Conservation (phyloP, 202 grass and related monocot genomes). For the Brachypodium distachyon region DNA sequence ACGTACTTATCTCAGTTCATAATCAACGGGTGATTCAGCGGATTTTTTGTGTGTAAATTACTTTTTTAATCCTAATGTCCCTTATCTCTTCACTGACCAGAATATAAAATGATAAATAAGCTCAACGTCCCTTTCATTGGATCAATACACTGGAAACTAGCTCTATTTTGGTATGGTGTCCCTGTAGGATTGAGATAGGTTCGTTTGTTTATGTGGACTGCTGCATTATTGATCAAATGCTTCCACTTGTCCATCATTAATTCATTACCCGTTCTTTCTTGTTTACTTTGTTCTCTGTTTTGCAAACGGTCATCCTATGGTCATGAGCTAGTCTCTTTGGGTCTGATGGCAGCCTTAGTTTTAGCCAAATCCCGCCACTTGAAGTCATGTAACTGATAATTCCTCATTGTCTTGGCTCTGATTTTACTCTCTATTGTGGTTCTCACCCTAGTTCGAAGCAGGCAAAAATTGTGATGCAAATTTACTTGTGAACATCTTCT, state of each 20-base stretch:
- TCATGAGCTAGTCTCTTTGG: background rate
- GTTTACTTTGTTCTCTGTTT: background rate
- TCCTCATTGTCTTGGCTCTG: background rate
- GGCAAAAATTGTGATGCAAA: background rate
- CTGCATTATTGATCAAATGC: background rate
- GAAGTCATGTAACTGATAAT: background rate
- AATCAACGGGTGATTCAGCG: background rate
- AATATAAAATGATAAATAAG: conserved; percentile 1
- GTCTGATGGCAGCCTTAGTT: background rate
- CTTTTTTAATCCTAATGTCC: background rate
- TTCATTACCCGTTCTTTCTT: conserved; percentile 3
- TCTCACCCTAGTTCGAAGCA: background rate
- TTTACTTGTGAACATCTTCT: background rate
- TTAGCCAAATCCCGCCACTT: background rate
- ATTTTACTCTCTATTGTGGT: background rate
- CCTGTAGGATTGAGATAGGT: conserved; percentile 4
- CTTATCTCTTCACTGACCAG: background rate
- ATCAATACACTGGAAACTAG: background rate
- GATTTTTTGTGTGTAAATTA: background rate
- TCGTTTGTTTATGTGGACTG: conserved; percentile 5
- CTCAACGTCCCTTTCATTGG: conserved; percentile 26
- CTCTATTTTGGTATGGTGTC: background rate
- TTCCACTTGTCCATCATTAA: background rate
- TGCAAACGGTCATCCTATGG: background rate
- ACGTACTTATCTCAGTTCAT: background rate